These are phyloP conservation scores for Linnemannia exigua DNA, from an alignment of 192 early-diverging fungal genomes.

Conservation along the genomic window DNA sequence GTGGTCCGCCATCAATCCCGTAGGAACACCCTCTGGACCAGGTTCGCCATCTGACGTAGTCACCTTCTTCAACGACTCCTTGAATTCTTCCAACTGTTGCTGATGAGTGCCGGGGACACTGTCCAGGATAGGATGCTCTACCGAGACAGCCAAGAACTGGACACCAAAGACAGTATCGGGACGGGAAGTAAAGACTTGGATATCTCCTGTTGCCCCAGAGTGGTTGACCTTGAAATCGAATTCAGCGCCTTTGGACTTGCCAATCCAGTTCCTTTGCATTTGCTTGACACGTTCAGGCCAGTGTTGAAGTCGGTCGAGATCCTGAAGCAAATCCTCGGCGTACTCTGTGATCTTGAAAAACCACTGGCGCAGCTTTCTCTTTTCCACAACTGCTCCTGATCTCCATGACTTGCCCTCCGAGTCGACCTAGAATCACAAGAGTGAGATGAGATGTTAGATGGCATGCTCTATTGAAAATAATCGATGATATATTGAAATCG, in stretches of 20 bases:
- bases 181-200: slow-evolving; percentile 83
- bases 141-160: slow-evolving; percentile 76
- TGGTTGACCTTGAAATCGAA: slow-evolving; percentile 70
- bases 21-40: slow-evolving; percentile 66
- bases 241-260: slow-evolving; percentile 85
- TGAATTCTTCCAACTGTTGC: slow-evolving; percentile 25
- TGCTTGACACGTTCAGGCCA: slow-evolving; percentile 94
- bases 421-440: slow-evolving; percentile 76
- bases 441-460: neutral
- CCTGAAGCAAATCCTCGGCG: slow-evolving; percentile 85
- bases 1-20: slow-evolving; percentile 73
- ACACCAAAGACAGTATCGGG: slow-evolving; percentile 86
- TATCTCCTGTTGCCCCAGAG: neutral
- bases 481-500: neutral
- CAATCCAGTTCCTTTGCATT: slow-evolving; percentile 96
- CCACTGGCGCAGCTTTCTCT: slow-evolving; percentile 90
- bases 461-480: neutral
- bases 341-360: slow-evolving; percentile 91
- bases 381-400: slow-evolving; percentile 93
- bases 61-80: slow-evolving; percentile 24
- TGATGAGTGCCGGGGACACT: slow-evolving; percentile 35
- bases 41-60: slow-evolving; percentile 9
- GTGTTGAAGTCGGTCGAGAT: slow-evolving; percentile 77
- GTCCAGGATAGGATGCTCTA: slow-evolving; percentile 73
- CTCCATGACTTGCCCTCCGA: slow-evolving; percentile 89